A percentile compares a stretch with the other conserved stretches of the same genome.
These are phyloP conservation scores for Euphorbia corollata DNA, from an alignment of 441 rosid species.

Conservation along the genomic window DNA sequence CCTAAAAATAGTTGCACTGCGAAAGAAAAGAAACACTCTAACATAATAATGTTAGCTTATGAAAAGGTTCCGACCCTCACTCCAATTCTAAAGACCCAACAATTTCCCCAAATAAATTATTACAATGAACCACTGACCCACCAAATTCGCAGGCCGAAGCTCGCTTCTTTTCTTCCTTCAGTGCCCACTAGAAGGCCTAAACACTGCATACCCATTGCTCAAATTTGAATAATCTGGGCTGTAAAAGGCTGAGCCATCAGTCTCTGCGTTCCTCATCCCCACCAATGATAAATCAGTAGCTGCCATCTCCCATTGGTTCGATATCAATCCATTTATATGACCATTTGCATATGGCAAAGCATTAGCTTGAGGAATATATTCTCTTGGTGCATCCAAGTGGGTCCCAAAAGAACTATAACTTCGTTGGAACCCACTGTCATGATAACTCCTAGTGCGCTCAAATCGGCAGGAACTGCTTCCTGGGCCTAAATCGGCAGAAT, in stretches of 20 bases:
- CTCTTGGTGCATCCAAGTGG: conserved; percentile 43
- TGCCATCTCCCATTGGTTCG: conserved; percentile 55
- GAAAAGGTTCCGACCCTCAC: conserved; percentile 26
- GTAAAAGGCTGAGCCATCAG: conserved; percentile 42
- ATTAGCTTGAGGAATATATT: conserved; percentile 43
- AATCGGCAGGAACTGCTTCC: conserved; percentile 46
- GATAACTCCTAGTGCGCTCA: conserved; percentile 55
- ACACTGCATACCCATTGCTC: conserved; percentile 53
- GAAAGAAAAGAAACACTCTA: conserved; percentile 36
- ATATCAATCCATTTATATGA: conserved; percentile 50
- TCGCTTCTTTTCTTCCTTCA: conserved; percentile 37
- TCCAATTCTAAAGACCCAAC: conserved; percentile 22
- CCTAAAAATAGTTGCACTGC: conserved; percentile 27
- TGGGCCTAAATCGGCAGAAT: conserved; percentile 43
- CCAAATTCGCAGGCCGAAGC: conserved; percentile 9
- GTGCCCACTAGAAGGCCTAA: conserved; percentile 68
- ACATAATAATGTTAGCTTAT: conserved; percentile 28
- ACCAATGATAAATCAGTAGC: conserved; percentile 52
- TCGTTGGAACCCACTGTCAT: conserved; percentile 40
- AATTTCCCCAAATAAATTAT: conserved; percentile 22
- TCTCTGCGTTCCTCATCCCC: conserved; percentile 46
- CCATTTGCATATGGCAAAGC: conserved; percentile 45
- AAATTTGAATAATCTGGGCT: conserved; percentile 40
- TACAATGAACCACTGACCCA: conserved; percentile 18
- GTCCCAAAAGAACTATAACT: conserved; percentile 39